A percentile compares a stretch with the other conserved stretches of the same genome.
These are phyloP conservation scores for Clarireedia monteithiana DNA, from an alignment of 2,329 filamentous ascomycete species.

Conservation along the genomic window DNA sequence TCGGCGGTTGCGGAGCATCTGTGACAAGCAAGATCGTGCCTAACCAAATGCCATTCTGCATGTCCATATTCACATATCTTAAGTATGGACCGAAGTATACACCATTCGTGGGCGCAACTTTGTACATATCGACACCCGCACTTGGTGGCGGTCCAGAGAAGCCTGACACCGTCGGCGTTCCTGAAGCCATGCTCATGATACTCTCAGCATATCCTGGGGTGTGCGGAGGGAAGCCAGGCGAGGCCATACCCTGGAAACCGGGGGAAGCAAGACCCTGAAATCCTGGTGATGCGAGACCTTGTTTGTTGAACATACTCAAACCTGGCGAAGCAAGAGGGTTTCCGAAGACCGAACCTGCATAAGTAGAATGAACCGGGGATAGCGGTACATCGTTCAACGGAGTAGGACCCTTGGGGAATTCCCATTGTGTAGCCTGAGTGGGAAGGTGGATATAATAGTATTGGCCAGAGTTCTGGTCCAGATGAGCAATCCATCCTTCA, in stretches of 20 bases:
- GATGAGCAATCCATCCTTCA: constrained; percentile 95
- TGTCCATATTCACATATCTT: constrained; percentile 93
- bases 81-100: constrained; percentile 98
- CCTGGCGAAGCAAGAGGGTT: constrained; percentile 66
- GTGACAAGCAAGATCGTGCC: constrained; percentile 92
- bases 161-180: constrained; percentile 69
- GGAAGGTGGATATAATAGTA: constrained; percentile 98
- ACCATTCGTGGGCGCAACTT: constrained; percentile 85
- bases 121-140: constrained; percentile 89
- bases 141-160: constrained; percentile 84
- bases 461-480: constrained; percentile 91
- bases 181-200: constrained; percentile 71
- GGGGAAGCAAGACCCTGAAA: not conserved
- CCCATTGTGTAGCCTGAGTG: constrained; percentile 95
- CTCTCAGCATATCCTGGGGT: constrained; percentile 80
- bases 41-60: constrained; percentile 83
- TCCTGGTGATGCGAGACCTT: constrained; percentile 46
- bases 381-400: constrained; percentile 74
- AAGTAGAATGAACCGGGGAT: constrained; percentile 57
- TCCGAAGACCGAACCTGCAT: constrained; percentile 54
- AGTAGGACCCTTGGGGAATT: constrained; percentile 93
- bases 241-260: not conserved
- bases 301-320: constrained; percentile 44
- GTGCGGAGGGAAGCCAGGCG: constrained; percentile 57
- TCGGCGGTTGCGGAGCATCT: constrained; percentile 84